phyloP scores from a whole-genome alignment of 2,329 filamentous ascomycete genomes.

The Xylaria sp. region DNA sequence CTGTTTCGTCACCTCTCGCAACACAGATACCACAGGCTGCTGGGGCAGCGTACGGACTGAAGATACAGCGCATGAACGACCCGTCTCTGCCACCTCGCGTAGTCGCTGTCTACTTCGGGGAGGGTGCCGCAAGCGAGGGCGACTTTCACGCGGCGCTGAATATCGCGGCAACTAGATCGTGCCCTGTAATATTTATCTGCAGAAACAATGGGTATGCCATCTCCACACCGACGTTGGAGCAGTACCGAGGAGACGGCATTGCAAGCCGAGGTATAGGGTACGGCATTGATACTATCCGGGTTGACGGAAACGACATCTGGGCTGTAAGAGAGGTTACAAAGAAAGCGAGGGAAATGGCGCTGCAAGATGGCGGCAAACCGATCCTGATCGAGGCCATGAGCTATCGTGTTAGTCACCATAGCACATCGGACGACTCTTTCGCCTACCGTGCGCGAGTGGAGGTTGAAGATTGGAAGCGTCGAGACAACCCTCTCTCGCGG shows the following conservation, averaged over 20 bases:
- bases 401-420: conserved; percentile 97
- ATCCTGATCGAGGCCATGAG: conserved; percentile 96
- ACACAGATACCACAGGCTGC: conserved; percentile 91
- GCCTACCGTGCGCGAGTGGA: conserved; percentile 94
- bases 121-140: conserved; percentile 89
- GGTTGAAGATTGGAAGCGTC: conserved; percentile 93
- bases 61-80: conserved; percentile 79
- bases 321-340: conserved; percentile 84
- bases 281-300: conserved; percentile 91
- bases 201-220: conserved; percentile 95
- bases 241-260: conserved; percentile 92
- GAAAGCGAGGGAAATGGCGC: conserved; percentile 79
- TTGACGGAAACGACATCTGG: conserved; percentile 95
- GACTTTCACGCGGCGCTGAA: conserved; percentile 94
- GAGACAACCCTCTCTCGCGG: conserved; percentile 88
- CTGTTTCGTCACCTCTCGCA: conserved; percentile 85
- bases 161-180: conserved; percentile 88
- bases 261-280: conserved; percentile 88
- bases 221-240: conserved; percentile 87
- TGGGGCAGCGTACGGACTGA: conserved; percentile 87
- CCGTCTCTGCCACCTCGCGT: conserved; percentile 75
- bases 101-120: conserved; percentile 87
- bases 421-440: conserved; percentile 95
- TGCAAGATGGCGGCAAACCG: conserved; percentile 82
- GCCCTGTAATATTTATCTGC: conserved; percentile 89